Percentiles rank a stretch among this genome's conserved stretches.
Conservation (phyloP, 208 protist species). For the Leishmania mexicana region DNA sequence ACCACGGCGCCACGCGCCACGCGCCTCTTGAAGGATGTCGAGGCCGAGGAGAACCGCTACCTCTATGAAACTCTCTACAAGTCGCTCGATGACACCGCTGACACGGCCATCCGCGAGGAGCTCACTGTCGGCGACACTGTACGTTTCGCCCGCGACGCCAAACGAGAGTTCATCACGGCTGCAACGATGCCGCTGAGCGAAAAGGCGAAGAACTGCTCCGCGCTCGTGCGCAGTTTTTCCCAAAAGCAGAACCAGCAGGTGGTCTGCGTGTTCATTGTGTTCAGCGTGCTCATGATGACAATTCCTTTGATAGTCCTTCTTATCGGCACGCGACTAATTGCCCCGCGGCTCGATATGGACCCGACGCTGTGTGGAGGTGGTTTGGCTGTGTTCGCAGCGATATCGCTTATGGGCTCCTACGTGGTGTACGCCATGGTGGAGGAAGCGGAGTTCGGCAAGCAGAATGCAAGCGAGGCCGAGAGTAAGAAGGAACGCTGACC, state of each 20-base stretch:
- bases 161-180: constrained; percentile 48
- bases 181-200: constrained; percentile 47
- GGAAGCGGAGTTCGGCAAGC: constrained; percentile 21
- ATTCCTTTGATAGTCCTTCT: constrained; percentile 67
- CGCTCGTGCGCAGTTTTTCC: constrained; percentile 38
- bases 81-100: constrained; percentile 41
- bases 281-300: constrained; percentile 69
- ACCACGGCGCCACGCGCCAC: constrained; percentile 22
- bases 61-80: constrained; percentile 71
- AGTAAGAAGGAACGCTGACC: constrained; percentile 48
- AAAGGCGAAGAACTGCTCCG: constrained; percentile 52
- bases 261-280: constrained; percentile 48
- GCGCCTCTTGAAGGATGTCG: constrained; percentile 59
- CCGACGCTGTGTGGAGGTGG: constrained; percentile 65
- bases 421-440: constrained; percentile 68
- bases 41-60: constrained; percentile 63
- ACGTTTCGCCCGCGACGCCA: constrained; percentile 35
- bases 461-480: constrained; percentile 1
- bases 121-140: constrained; percentile 49
- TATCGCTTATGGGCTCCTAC: constrained; percentile 62
- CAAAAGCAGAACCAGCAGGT: constrained; percentile 48
- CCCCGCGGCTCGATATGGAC: constrained; percentile 47
- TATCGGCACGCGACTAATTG: constrained; percentile 61
- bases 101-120: constrained; percentile 31
- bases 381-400: constrained; percentile 44